phyloP scores from a whole-genome alignment of 1,139 yeast genomes.

The Pichia inconspicua region DNA sequence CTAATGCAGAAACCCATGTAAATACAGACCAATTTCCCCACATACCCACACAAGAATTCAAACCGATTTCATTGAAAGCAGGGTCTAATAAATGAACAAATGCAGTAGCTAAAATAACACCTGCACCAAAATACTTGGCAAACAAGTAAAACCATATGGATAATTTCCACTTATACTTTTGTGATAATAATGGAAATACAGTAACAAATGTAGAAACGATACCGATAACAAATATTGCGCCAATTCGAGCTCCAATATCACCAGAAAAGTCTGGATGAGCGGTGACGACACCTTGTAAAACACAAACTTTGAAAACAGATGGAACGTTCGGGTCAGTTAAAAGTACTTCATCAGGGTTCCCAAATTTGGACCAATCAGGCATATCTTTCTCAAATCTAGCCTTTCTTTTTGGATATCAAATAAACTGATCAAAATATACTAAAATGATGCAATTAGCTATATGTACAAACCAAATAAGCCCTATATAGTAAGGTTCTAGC shows the following conservation, averaged over 20 bases:
- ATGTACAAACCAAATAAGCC: too few relatives aligned
- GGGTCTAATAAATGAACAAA: conserved; percentile 80
- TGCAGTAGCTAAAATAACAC: conserved; percentile 86
- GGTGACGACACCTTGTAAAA: conserved; percentile 14
- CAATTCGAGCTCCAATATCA: conserved; percentile 55
- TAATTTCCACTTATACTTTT: conserved; percentile 44
- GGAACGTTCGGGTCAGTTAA: conserved; percentile 12
- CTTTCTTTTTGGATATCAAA: too few relatives aligned
- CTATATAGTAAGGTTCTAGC: too few relatives aligned
- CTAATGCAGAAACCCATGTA: conserved; percentile 32
- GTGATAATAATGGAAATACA: conserved; percentile 49
- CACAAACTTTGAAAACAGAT: conserved; percentile 15
- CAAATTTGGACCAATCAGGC: conserved; percentile 15
- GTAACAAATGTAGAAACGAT: conserved; percentile 51
- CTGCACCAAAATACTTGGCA: conserved; percentile 84
- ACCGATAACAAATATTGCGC: conserved; percentile 63
- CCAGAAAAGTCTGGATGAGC: conserved; percentile 13
- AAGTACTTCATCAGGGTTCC: conserved; percentile 9
- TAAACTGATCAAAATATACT: too few relatives aligned
- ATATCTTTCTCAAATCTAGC: not conserved
- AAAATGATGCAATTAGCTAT: too few relatives aligned
- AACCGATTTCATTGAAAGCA: conserved; percentile 49
- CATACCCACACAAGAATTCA: conserved; percentile 42
- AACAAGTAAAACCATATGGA: conserved; percentile 58
- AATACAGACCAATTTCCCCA: conserved; percentile 33